A percentile compares a stretch with the other conserved stretches of the same genome.
Evolutionary conservation across 2,329 filamentous ascomycete genomes (phyloP).

Genomic region (Colletotrichum lupini): DNA sequence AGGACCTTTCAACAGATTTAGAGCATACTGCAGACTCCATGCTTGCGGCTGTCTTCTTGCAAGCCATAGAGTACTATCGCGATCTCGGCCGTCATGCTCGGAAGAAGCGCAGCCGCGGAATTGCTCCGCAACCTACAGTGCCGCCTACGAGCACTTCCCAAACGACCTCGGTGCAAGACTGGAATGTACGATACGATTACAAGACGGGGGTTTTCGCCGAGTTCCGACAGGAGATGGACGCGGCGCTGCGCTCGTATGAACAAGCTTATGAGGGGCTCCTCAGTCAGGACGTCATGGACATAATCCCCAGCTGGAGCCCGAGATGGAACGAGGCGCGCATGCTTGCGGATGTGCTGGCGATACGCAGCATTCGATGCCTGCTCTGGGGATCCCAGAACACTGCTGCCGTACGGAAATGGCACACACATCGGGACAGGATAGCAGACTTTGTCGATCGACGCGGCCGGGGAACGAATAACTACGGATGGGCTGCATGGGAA

Average conservation of each 20-base stretch:
- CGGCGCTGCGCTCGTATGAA: constrained; percentile 85
- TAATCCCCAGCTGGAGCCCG: constrained; percentile 88
- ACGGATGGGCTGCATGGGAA: constrained; percentile 96
- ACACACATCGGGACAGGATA: constrained; percentile 78
- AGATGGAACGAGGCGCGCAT: constrained; percentile 95
- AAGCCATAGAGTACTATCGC: constrained; percentile 89
- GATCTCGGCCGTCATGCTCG: constrained; percentile 93
- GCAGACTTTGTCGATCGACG: constrained; percentile 82
- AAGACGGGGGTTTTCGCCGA: constrained; percentile 92
- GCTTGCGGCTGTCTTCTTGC: constrained; percentile 76
- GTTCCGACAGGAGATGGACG: constrained; percentile 92
- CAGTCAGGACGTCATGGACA: constrained; percentile 85
- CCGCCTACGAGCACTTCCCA: constrained; percentile 90
- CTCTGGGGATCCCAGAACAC: constrained; percentile 85
- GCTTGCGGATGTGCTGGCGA: constrained; percentile 82
- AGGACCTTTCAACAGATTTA: constrained; percentile 77
- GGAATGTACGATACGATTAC: constrained; percentile 95
- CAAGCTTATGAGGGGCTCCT: constrained; percentile 87
- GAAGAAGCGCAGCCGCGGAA: constrained; percentile 85
- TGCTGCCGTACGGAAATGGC: constrained; percentile 83
- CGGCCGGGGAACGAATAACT: constrained; percentile 87
- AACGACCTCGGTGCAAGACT: constrained; percentile 84
- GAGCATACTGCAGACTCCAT: constrained; percentile 79
- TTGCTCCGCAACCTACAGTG: constrained; percentile 82
- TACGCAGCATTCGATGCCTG: constrained; percentile 85